These are phyloP conservation scores for Botrytis aclada DNA, from an alignment of 2,329 filamentous ascomycete genomes.

Conservation along the genomic window DNA sequence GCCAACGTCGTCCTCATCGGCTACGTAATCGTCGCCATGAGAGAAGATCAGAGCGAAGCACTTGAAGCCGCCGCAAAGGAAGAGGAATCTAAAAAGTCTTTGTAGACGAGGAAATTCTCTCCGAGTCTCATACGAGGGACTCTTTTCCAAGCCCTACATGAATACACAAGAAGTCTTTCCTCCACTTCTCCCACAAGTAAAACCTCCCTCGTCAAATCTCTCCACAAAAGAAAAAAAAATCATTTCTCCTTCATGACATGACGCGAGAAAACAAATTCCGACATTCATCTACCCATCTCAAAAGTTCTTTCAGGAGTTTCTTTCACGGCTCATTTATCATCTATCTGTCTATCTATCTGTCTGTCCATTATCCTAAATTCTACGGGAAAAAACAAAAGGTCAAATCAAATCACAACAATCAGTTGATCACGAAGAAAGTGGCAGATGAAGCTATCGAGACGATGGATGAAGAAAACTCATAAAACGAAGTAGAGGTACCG, in stretches of 20 bases:
- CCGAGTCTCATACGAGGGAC: neutral
- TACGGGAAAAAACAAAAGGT: neutral
- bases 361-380: too few species aligned
- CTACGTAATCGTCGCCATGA: constrained; percentile 91
- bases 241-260: too few species aligned
- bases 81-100: constrained; percentile 24
- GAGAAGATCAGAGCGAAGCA: constrained; percentile 63
- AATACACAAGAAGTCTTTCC: neutral
- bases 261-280: neutral
- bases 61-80: constrained; percentile 45
- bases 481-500: neutral
- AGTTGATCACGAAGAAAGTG: neutral
- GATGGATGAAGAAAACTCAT: neutral
- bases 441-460: neutral
- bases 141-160: neutral
- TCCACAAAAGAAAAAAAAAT: neutral
- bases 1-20: constrained; percentile 87
- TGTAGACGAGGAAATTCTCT: neutral
- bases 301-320: neutral
- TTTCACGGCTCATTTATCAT: neutral
- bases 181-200: neutral
- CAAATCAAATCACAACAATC: too few species aligned
- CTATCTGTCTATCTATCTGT: too few species aligned
- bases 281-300: neutral
- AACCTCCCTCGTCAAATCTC: neutral